Conservation (phyloP, 148 eudicot genomes). For the Linanthus parryae region DNA sequence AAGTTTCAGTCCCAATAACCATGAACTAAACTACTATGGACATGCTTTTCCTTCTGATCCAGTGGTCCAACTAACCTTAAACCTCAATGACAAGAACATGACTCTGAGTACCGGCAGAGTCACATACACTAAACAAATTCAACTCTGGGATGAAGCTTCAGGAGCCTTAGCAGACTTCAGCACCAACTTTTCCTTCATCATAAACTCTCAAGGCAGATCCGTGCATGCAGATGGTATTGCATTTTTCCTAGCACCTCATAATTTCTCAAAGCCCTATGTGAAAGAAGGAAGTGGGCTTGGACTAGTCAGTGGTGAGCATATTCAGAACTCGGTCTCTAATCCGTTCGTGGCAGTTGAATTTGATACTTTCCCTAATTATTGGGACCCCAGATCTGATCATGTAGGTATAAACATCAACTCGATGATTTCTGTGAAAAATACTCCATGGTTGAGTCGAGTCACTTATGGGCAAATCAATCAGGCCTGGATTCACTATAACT, state of each 20-base stretch:
- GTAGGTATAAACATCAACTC: slow-evolving; percentile 20
- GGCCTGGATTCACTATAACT: slow-evolving; percentile 4
- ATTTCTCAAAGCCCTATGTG: background rate
- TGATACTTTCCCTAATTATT: background rate
- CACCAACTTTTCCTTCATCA: too few relatives aligned
- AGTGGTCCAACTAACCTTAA: background rate
- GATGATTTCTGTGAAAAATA: background rate
- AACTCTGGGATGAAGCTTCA: background rate
- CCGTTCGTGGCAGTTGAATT: slow-evolving; percentile 10
- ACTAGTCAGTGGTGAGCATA: background rate
- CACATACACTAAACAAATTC: background rate
- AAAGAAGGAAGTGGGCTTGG: slow-evolving; percentile 1
- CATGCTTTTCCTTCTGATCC: background rate
- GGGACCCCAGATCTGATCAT: slow-evolving; percentile 4
- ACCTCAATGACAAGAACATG: background rate
- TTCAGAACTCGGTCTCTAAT: background rate
- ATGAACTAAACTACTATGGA: background rate
- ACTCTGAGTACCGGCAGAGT: background rate
- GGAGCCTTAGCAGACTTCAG: background rate
- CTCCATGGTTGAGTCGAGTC: background rate
- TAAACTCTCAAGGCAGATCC: background rate
- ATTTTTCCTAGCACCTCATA: background rate
- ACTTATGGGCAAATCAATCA: background rate
- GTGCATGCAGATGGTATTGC: background rate
- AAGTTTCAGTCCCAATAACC: background rate